These are phyloP conservation scores for Penicillium sp. DNA, from an alignment of 2,329 filamentous ascomycete genomes.

Conservation along the genomic window DNA sequence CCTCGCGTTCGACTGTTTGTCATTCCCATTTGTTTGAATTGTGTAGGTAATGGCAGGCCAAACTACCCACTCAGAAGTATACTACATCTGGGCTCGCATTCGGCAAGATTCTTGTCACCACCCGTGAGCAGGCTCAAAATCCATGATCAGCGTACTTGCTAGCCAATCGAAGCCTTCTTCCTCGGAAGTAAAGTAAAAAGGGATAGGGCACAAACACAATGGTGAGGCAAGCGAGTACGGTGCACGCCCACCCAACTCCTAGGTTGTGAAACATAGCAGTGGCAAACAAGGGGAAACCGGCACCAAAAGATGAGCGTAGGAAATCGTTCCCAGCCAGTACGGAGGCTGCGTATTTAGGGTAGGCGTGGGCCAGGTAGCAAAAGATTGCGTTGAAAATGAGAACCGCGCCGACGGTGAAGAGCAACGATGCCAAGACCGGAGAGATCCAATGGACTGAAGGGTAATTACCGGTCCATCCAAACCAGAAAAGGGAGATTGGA, in stretches of 20 bases:
- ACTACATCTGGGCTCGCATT: no score
- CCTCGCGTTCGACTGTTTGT: no score
- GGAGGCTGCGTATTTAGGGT: conserved; percentile 69
- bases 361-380: conserved; percentile 72
- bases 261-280: conserved; percentile 37
- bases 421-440: conserved; percentile 62
- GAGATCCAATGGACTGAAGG: conserved; percentile 64
- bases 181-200: conserved; percentile 29
- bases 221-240: conserved; percentile 30
- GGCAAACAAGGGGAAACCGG: conserved; percentile 33
- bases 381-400: conserved; percentile 72
- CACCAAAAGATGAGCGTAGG: conserved; percentile 61
- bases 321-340: conserved; percentile 74
- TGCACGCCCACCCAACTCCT: conserved; percentile 34
- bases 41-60: no score
- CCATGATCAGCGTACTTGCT: conserved; percentile 18
- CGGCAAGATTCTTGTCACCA: no score
- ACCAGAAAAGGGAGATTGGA: conserved; percentile 68
- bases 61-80: no score
- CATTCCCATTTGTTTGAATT: no score
- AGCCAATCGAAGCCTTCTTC: conserved; percentile 19
- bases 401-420: conserved; percentile 71
- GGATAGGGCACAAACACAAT: conserved; percentile 42
- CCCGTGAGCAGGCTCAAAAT: no score
- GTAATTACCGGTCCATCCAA: conserved; percentile 65